Base-by-base conservation (phyloP, 1,284 basidiomycete species). In the Hortiboletus rubellus region DNA sequence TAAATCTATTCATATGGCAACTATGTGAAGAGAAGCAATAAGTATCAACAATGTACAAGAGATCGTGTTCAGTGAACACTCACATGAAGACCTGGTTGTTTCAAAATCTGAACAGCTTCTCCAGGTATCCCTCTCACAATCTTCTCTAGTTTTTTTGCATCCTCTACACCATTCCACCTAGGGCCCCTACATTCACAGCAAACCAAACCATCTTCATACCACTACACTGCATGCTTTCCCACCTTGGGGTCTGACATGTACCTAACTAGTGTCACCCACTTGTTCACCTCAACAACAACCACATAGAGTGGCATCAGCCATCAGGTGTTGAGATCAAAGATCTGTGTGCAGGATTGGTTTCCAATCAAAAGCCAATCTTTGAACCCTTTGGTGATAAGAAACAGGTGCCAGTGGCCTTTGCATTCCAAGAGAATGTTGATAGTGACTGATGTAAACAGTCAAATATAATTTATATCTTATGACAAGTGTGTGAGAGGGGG, bases 351-450 rank as follows among this genome's bases (percentile, higher is more conserved):
- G 10, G 93, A 88, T 72, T 98, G 96, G 72, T 97, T 98, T 12
- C 92, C 92, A 60, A 96, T 97, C 52, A 90, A 81, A 4, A 98
- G 81, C 17, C 97, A 82, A 73, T 98, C 96, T 66, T 86, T 87
- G 80, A 97, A 98, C 0, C 94, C 96, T 63, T 87, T 87, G 0
- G 96, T 98, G 68, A 96, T 97, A n/a, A 98, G 76, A 22, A 99
- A 79, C 0, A 94, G 96, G 60, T 97, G 94, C 61, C 87, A 86
- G 66, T 93, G 87, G 1, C 96, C 96, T 71, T 95, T 96, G 40
- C 96, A 86, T 71, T 98, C 96, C 7, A 99, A 82, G 0, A 99
- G 81, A 0, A 96, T 96, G 66, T 98, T 99, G 17, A 96, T 99
- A 0, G 94, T 96, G 3, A 98, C 94, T 0, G 96, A 98, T 0